Evolutionary conservation across 441 rosid genomes (phyloP).

Genomic region (Euphorbia schlechtendalii): DNA sequence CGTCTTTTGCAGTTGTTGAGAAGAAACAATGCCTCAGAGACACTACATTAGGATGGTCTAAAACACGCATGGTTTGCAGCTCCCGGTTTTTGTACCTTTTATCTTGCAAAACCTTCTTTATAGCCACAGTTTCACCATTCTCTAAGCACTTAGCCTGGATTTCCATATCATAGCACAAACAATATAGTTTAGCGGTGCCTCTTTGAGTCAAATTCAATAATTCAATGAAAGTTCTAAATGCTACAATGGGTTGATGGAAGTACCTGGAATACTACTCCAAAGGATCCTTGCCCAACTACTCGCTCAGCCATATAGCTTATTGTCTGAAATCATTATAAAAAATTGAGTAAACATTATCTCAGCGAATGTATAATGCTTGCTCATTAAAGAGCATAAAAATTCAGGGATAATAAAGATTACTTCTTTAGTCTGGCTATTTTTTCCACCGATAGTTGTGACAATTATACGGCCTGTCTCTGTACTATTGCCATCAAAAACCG

Average conservation of each 20-base stretch:
- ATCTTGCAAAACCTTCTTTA: no score
- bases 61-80: conserved; percentile 66
- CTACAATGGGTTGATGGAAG: no score
- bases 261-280: conserved; percentile 73
- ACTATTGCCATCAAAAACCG: conserved; percentile 54
- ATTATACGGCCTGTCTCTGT: conserved; percentile 68
- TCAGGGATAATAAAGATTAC: conserved; percentile 19
- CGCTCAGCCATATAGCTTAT: conserved; percentile 82
- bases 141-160: conserved; percentile 64
- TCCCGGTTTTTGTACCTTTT: conserved; percentile 74
- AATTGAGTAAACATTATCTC: conserved; percentile 5
- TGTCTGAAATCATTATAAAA: conserved; percentile 35
- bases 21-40: conserved; percentile 82
- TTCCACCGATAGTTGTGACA: conserved; percentile 64
- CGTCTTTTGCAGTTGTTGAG: conserved; percentile 65
- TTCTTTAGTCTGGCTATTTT: conserved; percentile 67
- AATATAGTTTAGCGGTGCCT: neutral
- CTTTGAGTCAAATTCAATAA: neutral
- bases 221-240: no score
- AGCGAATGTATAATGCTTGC: neutral
- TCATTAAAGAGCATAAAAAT: neutral
- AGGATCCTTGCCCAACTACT: conserved; percentile 66
- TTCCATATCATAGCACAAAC: conserved; percentile 8
- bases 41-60: conserved; percentile 67
- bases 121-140: conserved; percentile 64